Evolutionary conservation across 768 basidiomycete genomes (phyloP).

Genomic region (Pleurotus citrinopileatus): DNA sequence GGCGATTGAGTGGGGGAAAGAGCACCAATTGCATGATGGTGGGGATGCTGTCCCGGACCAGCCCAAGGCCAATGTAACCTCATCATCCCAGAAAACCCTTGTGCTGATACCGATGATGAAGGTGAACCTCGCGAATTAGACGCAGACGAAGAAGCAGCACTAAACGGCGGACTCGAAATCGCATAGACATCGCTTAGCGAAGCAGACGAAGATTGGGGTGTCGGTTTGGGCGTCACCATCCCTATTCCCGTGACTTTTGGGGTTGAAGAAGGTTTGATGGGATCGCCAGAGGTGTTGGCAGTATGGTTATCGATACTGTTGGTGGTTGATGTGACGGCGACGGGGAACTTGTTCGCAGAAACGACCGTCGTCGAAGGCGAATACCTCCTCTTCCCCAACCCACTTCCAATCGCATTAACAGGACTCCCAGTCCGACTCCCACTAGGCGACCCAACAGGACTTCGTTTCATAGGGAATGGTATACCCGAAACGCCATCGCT

Average conservation of each 20-base stretch:
- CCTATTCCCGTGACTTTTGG: not conserved
- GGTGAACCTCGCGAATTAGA: not conserved
- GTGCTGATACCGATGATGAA: not conserved
- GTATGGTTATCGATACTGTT: not conserved
- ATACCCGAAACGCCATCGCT: not conserved
- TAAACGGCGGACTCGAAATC: no score
- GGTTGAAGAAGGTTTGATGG: not conserved
- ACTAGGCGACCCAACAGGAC: not conserved
- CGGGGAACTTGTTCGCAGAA: no score
- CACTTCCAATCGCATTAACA: not conserved
- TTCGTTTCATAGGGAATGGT: conserved; percentile 4
- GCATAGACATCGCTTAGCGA: no score
- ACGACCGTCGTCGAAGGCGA: no score
- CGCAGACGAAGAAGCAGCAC: not conserved
- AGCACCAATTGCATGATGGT: no score
- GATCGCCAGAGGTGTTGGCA: no score
- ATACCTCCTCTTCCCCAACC: not conserved
- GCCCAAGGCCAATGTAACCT: conserved; percentile 13
- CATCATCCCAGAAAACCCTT: not conserved
- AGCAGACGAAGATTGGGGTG: not conserved
- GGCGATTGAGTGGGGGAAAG: no score
- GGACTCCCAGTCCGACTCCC: conserved; percentile 1
- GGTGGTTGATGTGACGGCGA: not conserved
- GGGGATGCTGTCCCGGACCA: no score
- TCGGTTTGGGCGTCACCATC: not conserved